These are phyloP conservation scores for Trebouxia gelatinosa DNA, from an alignment of 163 green algal species.

Conservation along the genomic window DNA sequence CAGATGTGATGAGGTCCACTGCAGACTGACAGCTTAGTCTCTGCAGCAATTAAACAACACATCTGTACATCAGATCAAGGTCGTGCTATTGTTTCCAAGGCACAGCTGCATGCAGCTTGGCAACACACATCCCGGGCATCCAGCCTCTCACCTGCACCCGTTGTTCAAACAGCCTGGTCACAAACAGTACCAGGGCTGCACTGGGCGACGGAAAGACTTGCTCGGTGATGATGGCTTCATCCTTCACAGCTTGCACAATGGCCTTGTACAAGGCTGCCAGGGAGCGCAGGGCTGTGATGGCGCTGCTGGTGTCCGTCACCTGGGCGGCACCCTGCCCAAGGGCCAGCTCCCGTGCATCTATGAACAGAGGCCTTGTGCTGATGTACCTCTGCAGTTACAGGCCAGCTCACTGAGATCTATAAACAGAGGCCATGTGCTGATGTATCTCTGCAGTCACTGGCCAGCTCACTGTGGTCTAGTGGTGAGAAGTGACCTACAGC, in stretches of 20 bases:
- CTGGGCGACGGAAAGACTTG: constrained; percentile 47
- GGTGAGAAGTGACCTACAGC: no score
- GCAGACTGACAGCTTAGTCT: no score
- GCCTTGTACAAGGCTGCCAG: constrained; percentile 53
- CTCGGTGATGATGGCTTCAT: constrained; percentile 59
- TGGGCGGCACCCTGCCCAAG: constrained; percentile 38
- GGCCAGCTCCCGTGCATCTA: constrained; percentile 49
- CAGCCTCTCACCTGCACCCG: constrained; percentile 42
- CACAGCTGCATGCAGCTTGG: no score
- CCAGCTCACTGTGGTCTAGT: no score
- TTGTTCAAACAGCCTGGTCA: constrained; percentile 62
- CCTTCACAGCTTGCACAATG: constrained; percentile 47
- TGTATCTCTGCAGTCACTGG: no score
- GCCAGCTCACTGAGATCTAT: neutral
- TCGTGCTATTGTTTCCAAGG: no score
- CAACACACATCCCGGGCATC: no score
- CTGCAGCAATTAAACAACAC: no score
- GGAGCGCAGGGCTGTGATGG: constrained; percentile 36
- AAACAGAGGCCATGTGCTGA: no score
- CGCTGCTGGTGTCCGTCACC: constrained; percentile 29
- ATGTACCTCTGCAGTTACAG: constrained; percentile 73
- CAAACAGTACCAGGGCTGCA: constrained; percentile 39
- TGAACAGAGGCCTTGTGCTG: constrained; percentile 66
- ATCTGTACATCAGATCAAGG: no score
- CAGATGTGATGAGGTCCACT: no score